phyloP scores from a whole-genome alignment of 768 basidiomycete genomes.

The Trametes cingulata region DNA sequence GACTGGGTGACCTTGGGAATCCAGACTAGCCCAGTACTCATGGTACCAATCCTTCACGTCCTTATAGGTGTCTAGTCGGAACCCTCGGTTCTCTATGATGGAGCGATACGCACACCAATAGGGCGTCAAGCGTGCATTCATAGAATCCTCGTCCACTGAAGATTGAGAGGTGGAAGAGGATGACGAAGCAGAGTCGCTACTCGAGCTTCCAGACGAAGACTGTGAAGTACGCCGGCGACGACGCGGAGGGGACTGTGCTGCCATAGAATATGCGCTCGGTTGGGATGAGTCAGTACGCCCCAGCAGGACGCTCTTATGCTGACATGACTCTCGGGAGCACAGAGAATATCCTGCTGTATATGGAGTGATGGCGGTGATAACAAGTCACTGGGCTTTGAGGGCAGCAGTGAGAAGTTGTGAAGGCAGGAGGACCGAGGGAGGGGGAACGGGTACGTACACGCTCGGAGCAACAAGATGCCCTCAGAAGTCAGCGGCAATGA shows the following conservation, averaged over 20 bases:
- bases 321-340: constrained; percentile 1
- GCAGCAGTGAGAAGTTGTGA: constrained; percentile 1
- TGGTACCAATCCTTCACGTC: constrained; percentile 66
- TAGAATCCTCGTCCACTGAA: constrained; percentile 48
- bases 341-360: constrained; percentile 10
- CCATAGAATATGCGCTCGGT: constrained; percentile 7
- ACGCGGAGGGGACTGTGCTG: neutral
- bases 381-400: neutral
- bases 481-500: constrained; percentile 1
- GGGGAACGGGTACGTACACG: constrained; percentile 14
- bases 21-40: constrained; percentile 31
- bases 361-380: constrained; percentile 6
- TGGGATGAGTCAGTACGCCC: neutral
- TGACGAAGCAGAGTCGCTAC: constrained; percentile 22
- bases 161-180: constrained; percentile 47
- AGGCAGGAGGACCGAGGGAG: neutral
- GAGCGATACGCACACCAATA: constrained; percentile 59
- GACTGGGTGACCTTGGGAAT: constrained; percentile 19
- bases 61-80: constrained; percentile 65
- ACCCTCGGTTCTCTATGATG: constrained; percentile 51
- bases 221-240: constrained; percentile 3
- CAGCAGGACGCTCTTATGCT: constrained; percentile 6
- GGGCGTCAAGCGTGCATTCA: constrained; percentile 60
- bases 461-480: neutral
- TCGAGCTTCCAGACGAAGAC: neutral